These are phyloP conservation scores for Dictyostelium brefeldianum DNA, from an alignment of 78 protist species.

Conservation along the genomic window DNA sequence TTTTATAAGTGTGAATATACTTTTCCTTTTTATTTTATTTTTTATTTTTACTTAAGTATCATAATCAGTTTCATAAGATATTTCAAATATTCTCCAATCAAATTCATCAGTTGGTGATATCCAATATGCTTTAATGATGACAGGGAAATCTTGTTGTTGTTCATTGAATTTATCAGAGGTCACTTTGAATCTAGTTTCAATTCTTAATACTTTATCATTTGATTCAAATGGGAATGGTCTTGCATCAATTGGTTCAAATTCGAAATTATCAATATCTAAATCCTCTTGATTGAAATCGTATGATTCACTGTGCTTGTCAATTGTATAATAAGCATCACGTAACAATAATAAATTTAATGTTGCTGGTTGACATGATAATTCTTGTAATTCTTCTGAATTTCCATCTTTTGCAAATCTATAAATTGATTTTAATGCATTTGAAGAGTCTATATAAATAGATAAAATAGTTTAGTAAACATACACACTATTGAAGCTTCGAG, in stretches of 20 bases:
- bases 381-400: not conserved
- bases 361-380: not conserved
- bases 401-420: not conserved
- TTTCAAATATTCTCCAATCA: conserved; percentile 8
- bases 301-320: not conserved
- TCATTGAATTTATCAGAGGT: not conserved
- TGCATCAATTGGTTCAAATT: not conserved
- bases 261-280: not conserved
- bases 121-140: not conserved
- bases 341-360: not conserved
- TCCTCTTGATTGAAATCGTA: not conserved
- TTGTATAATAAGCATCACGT: not conserved
- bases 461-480: too few species aligned
- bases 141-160: not conserved
- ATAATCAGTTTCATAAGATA: not conserved
- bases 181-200: not conserved
- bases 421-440: conserved; percentile 6
- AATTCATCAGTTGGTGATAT: not conserved
- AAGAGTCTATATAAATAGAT: not conserved
- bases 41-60: not conserved
- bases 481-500: too few species aligned
- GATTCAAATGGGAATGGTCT: not conserved
- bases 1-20: too few species aligned
- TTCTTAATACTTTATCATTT: not conserved
- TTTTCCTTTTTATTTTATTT: not conserved